phyloP scores from a whole-genome alignment of 2,329 filamentous ascomycete genomes.

The Lachnellula subtilissima region DNA sequence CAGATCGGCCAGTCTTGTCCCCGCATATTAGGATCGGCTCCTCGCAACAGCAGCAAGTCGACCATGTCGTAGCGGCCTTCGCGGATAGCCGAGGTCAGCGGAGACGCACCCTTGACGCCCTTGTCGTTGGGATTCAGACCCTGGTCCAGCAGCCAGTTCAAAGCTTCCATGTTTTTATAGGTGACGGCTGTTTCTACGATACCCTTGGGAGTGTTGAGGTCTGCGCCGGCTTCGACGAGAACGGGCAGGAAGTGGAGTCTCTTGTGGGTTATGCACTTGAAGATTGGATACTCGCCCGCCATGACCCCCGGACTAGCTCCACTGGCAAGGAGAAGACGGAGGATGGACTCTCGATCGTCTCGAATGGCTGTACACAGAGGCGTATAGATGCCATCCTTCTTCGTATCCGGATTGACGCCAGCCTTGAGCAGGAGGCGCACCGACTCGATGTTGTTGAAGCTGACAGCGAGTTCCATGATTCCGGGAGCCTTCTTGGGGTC shows the following conservation, averaged over 20 bases:
- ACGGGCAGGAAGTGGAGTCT: slow-evolving; percentile 55
- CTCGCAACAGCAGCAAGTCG: slow-evolving; percentile 51
- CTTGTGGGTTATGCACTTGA: slow-evolving; percentile 65
- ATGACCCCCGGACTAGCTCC: slow-evolving; percentile 49
- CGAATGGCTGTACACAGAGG: slow-evolving; percentile 64
- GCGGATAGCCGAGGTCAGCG: slow-evolving; percentile 61
- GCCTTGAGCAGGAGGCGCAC: slow-evolving; percentile 53
- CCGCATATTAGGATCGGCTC: slow-evolving; percentile 57
- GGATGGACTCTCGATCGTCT: slow-evolving; percentile 57
- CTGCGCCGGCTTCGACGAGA: slow-evolving; percentile 55
- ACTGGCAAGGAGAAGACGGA: slow-evolving; percentile 51
- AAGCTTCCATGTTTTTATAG: slow-evolving; percentile 55
- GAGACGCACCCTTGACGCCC: slow-evolving; percentile 52
- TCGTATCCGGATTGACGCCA: slow-evolving; percentile 55
- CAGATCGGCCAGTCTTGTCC: slow-evolving; percentile 68
- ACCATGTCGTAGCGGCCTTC: slow-evolving; percentile 56
- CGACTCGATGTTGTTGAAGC: slow-evolving; percentile 59
- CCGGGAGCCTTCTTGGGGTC: slow-evolving; percentile 56
- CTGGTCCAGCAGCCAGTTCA: slow-evolving; percentile 56
- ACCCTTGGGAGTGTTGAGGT: slow-evolving; percentile 55
- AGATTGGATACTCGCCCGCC: slow-evolving; percentile 60
- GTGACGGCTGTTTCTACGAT: slow-evolving; percentile 62
- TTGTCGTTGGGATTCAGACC: slow-evolving; percentile 57
- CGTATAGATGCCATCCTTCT: slow-evolving; percentile 63
- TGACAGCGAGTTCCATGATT: slow-evolving; percentile 59